Evolutionary conservation across 345 rosid species (phyloP).

Genomic region (Euphorbia tirucalli): DNA sequence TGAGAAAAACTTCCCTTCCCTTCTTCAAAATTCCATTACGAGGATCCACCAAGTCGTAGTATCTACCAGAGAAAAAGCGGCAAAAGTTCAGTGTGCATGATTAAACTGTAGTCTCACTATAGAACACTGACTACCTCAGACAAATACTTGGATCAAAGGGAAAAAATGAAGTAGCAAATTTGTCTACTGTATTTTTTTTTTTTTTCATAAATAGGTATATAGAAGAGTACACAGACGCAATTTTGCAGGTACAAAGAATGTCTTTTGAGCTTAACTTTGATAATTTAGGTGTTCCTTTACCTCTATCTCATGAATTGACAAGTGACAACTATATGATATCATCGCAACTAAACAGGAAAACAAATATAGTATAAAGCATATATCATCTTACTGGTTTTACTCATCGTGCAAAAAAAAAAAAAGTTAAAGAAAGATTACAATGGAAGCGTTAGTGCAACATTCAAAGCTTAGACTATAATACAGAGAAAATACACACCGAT

Average conservation of each 20-base stretch:
- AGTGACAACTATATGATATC: not conserved
- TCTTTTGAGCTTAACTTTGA: not conserved
- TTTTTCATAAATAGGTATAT: not conserved
- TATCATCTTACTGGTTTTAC: not conserved
- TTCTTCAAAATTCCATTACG: slow-evolving; percentile 68
- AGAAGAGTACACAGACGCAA: not conserved
- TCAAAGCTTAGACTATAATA: not conserved
- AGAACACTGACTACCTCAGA: not conserved
- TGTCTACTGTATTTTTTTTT: not conserved
- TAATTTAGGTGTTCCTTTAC: not conserved
- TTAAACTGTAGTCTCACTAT: not conserved
- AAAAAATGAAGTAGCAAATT: not conserved
- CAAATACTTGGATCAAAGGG: not conserved
- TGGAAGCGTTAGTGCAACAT: not conserved
- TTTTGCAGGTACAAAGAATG: not conserved
- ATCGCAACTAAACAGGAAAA: not conserved
- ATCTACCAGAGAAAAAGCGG: slow-evolving; percentile 38
- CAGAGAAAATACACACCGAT: not conserved
- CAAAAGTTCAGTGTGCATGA: slow-evolving; percentile 17
- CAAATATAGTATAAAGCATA: not conserved
- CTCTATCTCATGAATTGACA: not conserved
- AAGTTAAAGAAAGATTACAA: not conserved
- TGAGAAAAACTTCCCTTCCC: slow-evolving; percentile 84
- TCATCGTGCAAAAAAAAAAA: not conserved
- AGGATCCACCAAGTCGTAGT: slow-evolving; percentile 78